Percentiles rank a stretch among this genome's conserved stretches.
Evolutionary conservation across 2,329 filamentous ascomycete genomes (phyloP).

Genomic region (Sarocladium brachiariae): DNA sequence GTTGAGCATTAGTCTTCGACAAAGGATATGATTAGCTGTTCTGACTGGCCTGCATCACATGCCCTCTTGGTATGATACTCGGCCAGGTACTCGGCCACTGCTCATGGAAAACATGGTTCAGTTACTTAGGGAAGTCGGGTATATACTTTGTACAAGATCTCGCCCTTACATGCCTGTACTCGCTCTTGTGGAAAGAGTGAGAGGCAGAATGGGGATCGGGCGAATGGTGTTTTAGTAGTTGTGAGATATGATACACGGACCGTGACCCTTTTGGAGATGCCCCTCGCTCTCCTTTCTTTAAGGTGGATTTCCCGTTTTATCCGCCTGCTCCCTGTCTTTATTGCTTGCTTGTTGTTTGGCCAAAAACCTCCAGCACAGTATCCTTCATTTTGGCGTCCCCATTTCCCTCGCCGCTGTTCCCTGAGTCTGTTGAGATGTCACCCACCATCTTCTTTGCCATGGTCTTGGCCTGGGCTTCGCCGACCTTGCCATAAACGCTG

Average conservation of each 20-base stretch:
- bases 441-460: slow-evolving; percentile 47
- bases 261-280: background rate
- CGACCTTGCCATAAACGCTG: slow-evolving; percentile 92
- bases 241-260: slow-evolving; percentile 1
- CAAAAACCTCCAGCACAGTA: slow-evolving; percentile 33
- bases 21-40: too few species aligned
- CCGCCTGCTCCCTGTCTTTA: slow-evolving; percentile 13
- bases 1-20: too few species aligned
- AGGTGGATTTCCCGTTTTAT: background rate
- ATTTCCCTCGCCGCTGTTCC: slow-evolving; percentile 11
- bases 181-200: background rate
- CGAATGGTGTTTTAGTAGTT: background rate
- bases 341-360: slow-evolving; percentile 26
- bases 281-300: background rate
- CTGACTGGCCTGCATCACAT: too few species aligned
- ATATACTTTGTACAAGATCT: slow-evolving; percentile 4
- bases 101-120: too few species aligned
- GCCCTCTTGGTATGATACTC: too few species aligned
- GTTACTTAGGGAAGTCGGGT: slow-evolving; percentile 4
- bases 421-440: slow-evolving; percentile 12
- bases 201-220: background rate
- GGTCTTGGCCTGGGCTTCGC: slow-evolving; percentile 65
- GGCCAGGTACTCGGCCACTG: too few species aligned
- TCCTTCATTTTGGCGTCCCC: slow-evolving; percentile 25
- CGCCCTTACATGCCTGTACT: background rate